These are phyloP conservation scores for Tylopilus vinaceipallidus DNA, from an alignment of 768 basidiomycete genomes.

Conservation along the genomic window DNA sequence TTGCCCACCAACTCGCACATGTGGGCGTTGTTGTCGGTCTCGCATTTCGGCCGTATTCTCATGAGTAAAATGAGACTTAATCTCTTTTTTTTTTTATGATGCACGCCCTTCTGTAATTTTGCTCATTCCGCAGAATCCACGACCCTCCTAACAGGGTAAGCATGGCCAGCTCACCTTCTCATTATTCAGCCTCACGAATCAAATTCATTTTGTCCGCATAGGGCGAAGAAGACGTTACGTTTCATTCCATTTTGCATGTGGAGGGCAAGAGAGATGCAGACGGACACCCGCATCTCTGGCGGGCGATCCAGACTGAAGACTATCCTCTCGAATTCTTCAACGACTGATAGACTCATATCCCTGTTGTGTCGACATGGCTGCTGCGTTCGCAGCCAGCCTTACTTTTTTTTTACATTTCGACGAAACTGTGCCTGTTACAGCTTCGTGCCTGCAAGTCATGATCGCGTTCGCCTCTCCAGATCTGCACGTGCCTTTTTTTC, in stretches of 20 bases:
- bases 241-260: constrained; percentile 69
- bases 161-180: constrained; percentile 3
- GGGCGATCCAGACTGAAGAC: constrained; percentile 59
- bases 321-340: constrained; percentile 46
- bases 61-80: constrained; percentile 9
- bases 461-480: constrained; percentile 1
- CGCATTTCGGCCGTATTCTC: constrained; percentile 4
- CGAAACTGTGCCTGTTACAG: constrained; percentile 21
- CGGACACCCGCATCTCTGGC: constrained; percentile 54
- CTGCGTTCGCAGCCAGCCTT: background rate
- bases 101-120: background rate
- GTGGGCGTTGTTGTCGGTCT: constrained; percentile 12
- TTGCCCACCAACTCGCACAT: background rate
- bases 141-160: constrained; percentile 70
- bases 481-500: background rate
- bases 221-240: constrained; percentile 63
- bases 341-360: constrained; percentile 12
- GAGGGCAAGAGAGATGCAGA: constrained; percentile 49
- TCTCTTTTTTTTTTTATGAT: constrained; percentile 7
- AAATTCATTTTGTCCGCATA: constrained; percentile 26
- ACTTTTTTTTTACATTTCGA: constrained; percentile 1
- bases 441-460: constrained; percentile 8
- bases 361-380: no score
- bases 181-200: constrained; percentile 4
- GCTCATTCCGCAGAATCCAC: constrained; percentile 52